Evolutionary conservation across 495 filamentous ascomycete species (phyloP), one percentile per base, ranked within the genome.

Genomic region (Echria macrotheca): DNA sequence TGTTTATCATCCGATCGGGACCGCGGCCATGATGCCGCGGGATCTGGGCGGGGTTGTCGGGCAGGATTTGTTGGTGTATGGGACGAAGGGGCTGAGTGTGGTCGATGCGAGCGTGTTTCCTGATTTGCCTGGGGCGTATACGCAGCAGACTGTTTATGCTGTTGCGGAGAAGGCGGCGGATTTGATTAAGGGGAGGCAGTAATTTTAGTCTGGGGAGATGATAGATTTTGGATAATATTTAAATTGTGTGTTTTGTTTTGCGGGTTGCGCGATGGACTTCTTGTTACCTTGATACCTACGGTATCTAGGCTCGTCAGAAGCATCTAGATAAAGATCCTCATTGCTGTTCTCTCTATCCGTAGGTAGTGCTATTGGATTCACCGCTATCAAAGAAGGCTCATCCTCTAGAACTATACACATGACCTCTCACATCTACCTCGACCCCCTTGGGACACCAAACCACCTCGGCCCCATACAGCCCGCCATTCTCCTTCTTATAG

Each of bases 31-130:
- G 78, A 60, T 82, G 64, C 78, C 80, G 5, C 63, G 59, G 25
- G 61, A 71, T 22, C 55, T 71, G 0, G 78, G 78, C 18, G 78
- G 80, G n/a, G 69, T 75, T 1, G 71, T 73, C 19, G 64, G 69
- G 40, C 57, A 65, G 50, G 47, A 49, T 6, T 52, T 73, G n/a
- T 47, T 50, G 33, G 70, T 73, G 1, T 72, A 73, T 40, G 68
- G 68, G 5, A 57, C 67, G 9, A 49, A 59, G 43, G 45, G 37
- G 12, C 49, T 73, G 14, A 60, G 69, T 7, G 67, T 72, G 0
- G 64, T 71, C 0, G 70, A 75, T 51, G 69, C 67, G 0, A 71
- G 66, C 39, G 58, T 71, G 6, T 65, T 72, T 44, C 66, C 70
- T 0, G 59, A 60, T 17, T 21, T 68, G 15, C 55, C 59, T 1